Evolutionary conservation across 106 monocot species (phyloP).

Genomic region (Alisma plantagoaquatica): DNA sequence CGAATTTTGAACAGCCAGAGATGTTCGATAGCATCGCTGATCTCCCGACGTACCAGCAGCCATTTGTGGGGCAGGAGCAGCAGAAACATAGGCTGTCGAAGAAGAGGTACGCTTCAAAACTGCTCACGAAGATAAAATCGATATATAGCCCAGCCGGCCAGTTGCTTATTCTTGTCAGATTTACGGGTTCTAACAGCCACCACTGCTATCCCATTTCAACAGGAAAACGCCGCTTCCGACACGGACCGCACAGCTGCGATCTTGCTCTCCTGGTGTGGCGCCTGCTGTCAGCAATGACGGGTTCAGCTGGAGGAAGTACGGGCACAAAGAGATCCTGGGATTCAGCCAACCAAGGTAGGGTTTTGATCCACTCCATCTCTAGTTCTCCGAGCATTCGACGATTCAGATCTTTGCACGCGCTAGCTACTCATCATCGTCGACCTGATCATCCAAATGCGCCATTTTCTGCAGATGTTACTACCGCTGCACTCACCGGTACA

Average conservation of each 20-base stretch:
- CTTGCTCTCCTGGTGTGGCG: conserved; percentile 15
- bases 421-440: too few species aligned
- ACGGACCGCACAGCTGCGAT: conserved; percentile 14
- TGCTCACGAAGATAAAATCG: not conserved
- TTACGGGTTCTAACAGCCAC: not conserved
- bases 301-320: conserved; percentile 49
- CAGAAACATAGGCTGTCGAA: not conserved
- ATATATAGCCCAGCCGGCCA: not conserved
- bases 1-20: not conserved
- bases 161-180: not conserved
- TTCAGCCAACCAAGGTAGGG: conserved; percentile 37
- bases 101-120: not conserved
- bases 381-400: not conserved
- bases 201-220: not conserved
- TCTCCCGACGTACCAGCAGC: conserved; percentile 7
- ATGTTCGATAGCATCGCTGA: conserved; percentile 10
- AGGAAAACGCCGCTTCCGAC: conserved; percentile 21
- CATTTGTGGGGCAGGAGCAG: conserved; percentile 50
- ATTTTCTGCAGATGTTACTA: conserved; percentile 30
- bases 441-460: not conserved
- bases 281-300: conserved; percentile 29
- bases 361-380: not conserved
- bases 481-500: conserved; percentile 23
- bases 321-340: conserved; percentile 42
- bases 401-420: not conserved